A percentile compares a stretch with the other conserved stretches of the same genome.
These are phyloP conservation scores for Colletotrichum liaoningense DNA, from an alignment of 2,329 filamentous ascomycete genomes.

Conservation along the genomic window DNA sequence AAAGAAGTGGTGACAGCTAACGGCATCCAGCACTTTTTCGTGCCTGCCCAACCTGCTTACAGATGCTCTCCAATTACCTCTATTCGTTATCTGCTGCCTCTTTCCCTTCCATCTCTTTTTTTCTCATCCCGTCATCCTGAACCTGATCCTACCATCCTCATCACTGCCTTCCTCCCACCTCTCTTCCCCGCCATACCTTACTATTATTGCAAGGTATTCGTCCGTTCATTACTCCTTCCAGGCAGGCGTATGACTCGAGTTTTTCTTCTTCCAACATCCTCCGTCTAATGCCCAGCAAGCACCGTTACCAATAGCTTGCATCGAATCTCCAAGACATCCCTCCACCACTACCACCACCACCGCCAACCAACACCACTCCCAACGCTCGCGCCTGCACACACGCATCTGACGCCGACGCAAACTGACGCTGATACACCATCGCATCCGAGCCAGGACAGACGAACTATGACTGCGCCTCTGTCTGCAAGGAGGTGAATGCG, in stretches of 20 bases:
- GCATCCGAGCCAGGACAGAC: not conserved
- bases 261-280: not conserved
- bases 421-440: not conserved
- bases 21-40: not conserved
- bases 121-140: not conserved
- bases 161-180: not conserved
- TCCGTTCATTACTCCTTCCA: not conserved
- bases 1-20: not conserved
- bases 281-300: not conserved
- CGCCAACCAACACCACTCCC: not conserved
- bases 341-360: not conserved
- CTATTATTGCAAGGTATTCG: not conserved
- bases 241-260: not conserved
- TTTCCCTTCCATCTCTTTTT: not conserved
- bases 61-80: not conserved
- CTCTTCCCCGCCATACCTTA: not conserved
- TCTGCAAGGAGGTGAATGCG: slow-evolving; percentile 35
- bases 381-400: not conserved
- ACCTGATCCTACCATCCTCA: not conserved
- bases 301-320: slow-evolving; percentile 5
- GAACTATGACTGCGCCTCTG: slow-evolving; percentile 28
- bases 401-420: not conserved
- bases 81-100: too few species aligned
- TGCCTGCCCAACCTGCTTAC: not conserved
- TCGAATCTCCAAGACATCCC: not conserved